Percentiles rank a stretch among this genome's conserved stretches.
These are phyloP conservation scores for Stephania yunnanensis DNA, from an alignment of 164 flowering plant species.

Conservation along the genomic window DNA sequence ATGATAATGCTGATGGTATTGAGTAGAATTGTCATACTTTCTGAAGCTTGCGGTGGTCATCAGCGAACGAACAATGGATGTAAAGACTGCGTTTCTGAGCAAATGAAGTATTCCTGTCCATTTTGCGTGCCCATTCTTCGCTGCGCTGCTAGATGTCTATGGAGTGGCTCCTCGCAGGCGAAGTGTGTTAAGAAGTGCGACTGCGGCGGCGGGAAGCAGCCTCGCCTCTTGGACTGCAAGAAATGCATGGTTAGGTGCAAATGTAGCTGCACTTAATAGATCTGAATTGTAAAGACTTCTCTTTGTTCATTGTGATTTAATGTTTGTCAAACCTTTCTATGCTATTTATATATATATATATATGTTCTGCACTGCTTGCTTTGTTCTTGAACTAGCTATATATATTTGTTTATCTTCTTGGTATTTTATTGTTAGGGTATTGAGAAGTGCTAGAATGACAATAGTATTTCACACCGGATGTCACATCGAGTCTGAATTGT, in stretches of 20 bases:
- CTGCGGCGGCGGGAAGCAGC: slow-evolving; percentile 38
- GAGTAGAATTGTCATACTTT: slow-evolving; percentile 18
- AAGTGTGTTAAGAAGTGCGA: slow-evolving; percentile 45
- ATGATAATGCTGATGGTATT: slow-evolving; percentile 17
- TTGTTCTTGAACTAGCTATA: no score
- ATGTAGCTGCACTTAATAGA: slow-evolving; percentile 40
- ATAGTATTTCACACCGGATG: no score
- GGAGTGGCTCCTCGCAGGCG: slow-evolving; percentile 39
- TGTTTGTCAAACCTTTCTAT: no score
- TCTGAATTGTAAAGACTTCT: neutral
- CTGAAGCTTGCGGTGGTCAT: slow-evolving; percentile 29
- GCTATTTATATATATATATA: no score
- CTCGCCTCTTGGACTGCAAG: slow-evolving; percentile 50
- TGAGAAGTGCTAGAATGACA: no score
- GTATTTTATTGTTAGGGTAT: no score
- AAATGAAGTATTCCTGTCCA: slow-evolving; percentile 51
- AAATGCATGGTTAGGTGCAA: slow-evolving; percentile 64
- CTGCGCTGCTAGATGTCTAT: slow-evolving; percentile 65
- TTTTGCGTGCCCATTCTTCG: slow-evolving; percentile 41
- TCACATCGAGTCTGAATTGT: no score
- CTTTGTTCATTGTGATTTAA: neutral
- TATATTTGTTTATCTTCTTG: no score
- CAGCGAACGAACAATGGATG: slow-evolving; percentile 29
- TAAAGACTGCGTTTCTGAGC: slow-evolving; percentile 34
- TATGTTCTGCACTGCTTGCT: no score